These are phyloP conservation scores for Mycosphaerelloides madeirae DNA, from an alignment of 2,329 filamentous ascomycete species.

Conservation along the genomic window DNA sequence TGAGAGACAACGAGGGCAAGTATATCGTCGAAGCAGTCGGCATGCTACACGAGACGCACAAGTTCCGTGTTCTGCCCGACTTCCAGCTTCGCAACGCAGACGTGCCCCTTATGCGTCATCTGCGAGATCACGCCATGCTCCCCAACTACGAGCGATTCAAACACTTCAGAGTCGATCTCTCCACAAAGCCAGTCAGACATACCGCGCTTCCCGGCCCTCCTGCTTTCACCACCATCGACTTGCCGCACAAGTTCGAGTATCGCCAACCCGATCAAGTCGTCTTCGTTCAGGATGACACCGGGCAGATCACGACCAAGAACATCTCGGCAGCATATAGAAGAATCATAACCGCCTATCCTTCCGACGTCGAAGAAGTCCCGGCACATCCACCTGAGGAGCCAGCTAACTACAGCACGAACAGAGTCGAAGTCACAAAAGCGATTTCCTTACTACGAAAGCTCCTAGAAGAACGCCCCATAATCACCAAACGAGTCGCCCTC, in stretches of 20 bases:
- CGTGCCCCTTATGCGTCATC: conserved; percentile 60
- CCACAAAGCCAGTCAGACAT: conserved; percentile 60
- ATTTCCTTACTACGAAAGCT: conserved; percentile 60
- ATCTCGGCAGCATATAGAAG: conserved; percentile 44
- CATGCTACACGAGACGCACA: conserved; percentile 71
- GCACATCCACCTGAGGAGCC: conserved; percentile 52
- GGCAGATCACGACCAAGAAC: conserved; percentile 52
- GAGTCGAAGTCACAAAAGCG: conserved; percentile 53
- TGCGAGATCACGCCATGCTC: conserved; percentile 66
- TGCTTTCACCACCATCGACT: conserved; percentile 25
- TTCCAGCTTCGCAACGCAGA: conserved; percentile 55
- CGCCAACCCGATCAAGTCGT: conserved; percentile 79
- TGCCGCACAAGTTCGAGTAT: conserved; percentile 60
- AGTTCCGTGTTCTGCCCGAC: conserved; percentile 81
- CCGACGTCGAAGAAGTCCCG: conserved; percentile 60
- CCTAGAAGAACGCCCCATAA: conserved; percentile 71
- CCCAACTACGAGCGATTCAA: conserved; percentile 59
- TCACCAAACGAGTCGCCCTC: conserved; percentile 76
- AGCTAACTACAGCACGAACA: conserved; percentile 28
- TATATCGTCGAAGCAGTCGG: conserved; percentile 38
- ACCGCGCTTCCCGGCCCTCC: conserved; percentile 40
- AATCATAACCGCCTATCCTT: conserved; percentile 41
- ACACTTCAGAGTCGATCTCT: conserved; percentile 61
- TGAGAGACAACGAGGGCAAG: conserved; percentile 26
- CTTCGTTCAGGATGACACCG: conserved; percentile 51